phyloP scores from a whole-genome alignment of 805 yeast genomes.

The Nakazawaea siamensis region DNA sequence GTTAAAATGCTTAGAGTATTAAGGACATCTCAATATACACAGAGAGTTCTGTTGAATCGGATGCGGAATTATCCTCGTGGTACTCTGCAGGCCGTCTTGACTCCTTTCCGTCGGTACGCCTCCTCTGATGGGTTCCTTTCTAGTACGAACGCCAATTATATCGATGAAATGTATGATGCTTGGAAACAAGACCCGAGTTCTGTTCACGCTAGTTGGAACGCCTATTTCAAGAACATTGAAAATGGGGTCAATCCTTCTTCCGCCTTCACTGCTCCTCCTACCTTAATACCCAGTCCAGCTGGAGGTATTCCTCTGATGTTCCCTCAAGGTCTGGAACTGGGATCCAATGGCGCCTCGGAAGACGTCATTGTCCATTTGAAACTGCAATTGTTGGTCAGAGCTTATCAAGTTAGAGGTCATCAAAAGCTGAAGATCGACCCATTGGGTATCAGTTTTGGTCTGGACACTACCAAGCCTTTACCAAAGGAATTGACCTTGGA shows the following conservation, averaged over 20 bases:
- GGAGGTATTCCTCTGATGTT: slow-evolving; percentile 64
- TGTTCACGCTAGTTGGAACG: slow-evolving; percentile 96
- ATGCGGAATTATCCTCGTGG: no score
- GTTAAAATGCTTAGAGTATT: slow-evolving; percentile 12
- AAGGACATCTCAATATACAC: slow-evolving; percentile 3
- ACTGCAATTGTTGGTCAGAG: slow-evolving; percentile 93
- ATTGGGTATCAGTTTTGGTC: slow-evolving; percentile 82
- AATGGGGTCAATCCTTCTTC: slow-evolving; percentile 60
- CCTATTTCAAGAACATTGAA: slow-evolving; percentile 88
- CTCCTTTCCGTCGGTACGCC: no score
- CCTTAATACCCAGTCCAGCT: slow-evolving; percentile 71
- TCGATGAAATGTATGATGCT: slow-evolving; percentile 96
- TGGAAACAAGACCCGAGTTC: slow-evolving; percentile 87
- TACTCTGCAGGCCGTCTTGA: no score
- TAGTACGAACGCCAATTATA: slow-evolving; percentile 80
- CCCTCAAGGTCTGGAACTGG: slow-evolving; percentile 17
- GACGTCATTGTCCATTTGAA: slow-evolving; percentile 84
- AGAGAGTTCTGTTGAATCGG: slow-evolving; percentile 6
- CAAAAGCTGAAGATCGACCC: slow-evolving; percentile 94
- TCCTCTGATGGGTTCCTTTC: slow-evolving; percentile 70
- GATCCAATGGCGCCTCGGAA: slow-evolving; percentile 41
- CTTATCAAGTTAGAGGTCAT: slow-evolving; percentile 98
- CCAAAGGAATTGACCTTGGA: slow-evolving; percentile 90
- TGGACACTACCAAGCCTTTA: slow-evolving; percentile 35
- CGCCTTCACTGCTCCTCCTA: slow-evolving; percentile 91